Conservation (phyloP, 2,329 filamentous ascomycete species). For the Apiospora kogelbergensis region DNA sequence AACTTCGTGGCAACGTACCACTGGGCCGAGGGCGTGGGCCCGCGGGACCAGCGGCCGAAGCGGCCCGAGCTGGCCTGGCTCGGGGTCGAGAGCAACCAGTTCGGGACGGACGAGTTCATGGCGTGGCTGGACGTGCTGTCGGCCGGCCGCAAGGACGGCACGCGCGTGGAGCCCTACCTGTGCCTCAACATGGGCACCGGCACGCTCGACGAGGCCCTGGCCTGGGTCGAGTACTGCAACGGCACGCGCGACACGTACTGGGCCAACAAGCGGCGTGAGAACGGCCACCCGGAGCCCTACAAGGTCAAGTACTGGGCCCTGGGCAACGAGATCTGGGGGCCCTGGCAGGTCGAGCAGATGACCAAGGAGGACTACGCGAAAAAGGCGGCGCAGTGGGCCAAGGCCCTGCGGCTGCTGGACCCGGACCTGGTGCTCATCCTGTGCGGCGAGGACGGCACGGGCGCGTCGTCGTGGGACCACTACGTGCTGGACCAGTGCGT, state of each 20-base stretch:
- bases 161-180: constrained; percentile 74
- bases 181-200: constrained; percentile 82
- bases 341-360: constrained; percentile 67
- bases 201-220: constrained; percentile 56
- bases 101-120: constrained; percentile 86
- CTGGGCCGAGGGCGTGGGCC: constrained; percentile 80
- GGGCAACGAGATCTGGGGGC: constrained; percentile 72
- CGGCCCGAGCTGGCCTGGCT: constrained; percentile 78
- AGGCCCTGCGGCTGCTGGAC: constrained; percentile 70
- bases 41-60: constrained; percentile 64
- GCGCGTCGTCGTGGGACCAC: constrained; percentile 69
- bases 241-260: constrained; percentile 75
- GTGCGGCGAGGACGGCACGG: constrained; percentile 71
- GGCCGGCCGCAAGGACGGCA: constrained; percentile 47
- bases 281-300: constrained; percentile 76
- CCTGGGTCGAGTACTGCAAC: constrained; percentile 88
- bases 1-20: constrained; percentile 86
- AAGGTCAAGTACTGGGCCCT: constrained; percentile 84
- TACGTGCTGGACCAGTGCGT: constrained; percentile 71
- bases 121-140: constrained; percentile 73
- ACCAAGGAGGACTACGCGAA: constrained; percentile 70
- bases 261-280: constrained; percentile 73
- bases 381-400: constrained; percentile 70
- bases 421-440: constrained; percentile 69
- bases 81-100: constrained; percentile 73